Evolutionary conservation across 352 stramenopile genomes (phyloP), one percentile per base, ranked within the genome.

Genomic region (Phytophthora crassamura): DNA sequence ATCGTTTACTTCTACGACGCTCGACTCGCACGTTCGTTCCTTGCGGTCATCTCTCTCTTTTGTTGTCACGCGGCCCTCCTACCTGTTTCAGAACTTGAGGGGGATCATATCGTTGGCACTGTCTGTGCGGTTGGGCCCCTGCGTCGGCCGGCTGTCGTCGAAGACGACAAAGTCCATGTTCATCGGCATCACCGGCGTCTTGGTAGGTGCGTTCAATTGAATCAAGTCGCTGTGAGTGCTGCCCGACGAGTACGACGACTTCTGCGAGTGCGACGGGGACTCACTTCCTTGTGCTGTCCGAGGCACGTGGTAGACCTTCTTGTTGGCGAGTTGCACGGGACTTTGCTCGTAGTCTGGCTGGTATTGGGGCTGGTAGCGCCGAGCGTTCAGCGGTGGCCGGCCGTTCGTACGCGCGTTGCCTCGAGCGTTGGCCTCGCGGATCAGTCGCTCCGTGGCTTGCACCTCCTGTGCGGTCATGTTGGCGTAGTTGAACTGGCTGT

Each of bases 101-200:
- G 74, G 78, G 33, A 89, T 89, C 80, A 89, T 89, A 45, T 89
- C 80, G 11, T 58, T 76, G 43, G 74, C 54, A 35, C 78, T 62
- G 36, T 67, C 57, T 0, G 68, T 42, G 5, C 59, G 68, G 33
- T 49, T 63, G 28, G 65, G 14, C 6, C 41, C 20, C 10, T 67
- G 30, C 3, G 45, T 64, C 43, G 60, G 55, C 10, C 32, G 65
- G 28, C 61, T 70, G 12, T 73, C 65, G 40, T 66, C 52, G 52
- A 89, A 89, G 18, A 78, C 69, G 18, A 85, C 69, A 58, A 89
- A 89, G 38, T 83, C 65, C 8, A 51, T 67, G 36, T 65, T 69
- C 4, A 34, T 67, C 16, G 70, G 43, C 9, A 55, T 4, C 3
- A 15, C n/a, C 4, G 45, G 28, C 34, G 11, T 36, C 10, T 33